Evolutionary conservation across 352 stramenopile genomes (phyloP), one percentile per base, ranked within the genome.

Genomic region (Phytopythium kandeliae): DNA sequence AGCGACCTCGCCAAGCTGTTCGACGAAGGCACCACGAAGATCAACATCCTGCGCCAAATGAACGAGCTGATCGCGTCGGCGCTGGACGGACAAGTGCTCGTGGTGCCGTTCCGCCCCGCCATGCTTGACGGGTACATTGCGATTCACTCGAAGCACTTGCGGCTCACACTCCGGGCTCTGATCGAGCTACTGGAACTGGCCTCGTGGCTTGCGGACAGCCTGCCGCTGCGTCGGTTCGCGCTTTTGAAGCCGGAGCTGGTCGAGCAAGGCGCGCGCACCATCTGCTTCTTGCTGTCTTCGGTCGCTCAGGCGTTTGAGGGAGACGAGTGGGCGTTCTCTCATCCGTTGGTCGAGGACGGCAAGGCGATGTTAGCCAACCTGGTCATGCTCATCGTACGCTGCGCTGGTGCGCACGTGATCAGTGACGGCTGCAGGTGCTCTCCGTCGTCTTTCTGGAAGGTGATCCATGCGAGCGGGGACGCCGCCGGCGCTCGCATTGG

Each of bases 1-100:
- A 79, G 75, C 43, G 80, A 91, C 55, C 73, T 85, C 10, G 68
- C 74, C 21, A 85, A 85, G 51, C 48, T 91, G 10, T 67, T 89
- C 15, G 80, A 91, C 37, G 77, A 91, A 58, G 63, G 66, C 36
- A 72, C 69, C 19, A 71, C 48, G 45, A 91, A 89, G 48, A 81
- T 84, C 17, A 64, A 57, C 35, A 74, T 77, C 9, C 65, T 91
- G 41, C 63, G 65, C 12, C 80, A 88, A 44, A 67, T 91, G 28
- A 57, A 69, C 34, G 77, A 91, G 42, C 62, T 91, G 12, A 72
- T 84, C 28, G 65, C 77, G 30, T 62, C 69, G 45, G 72, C 65
- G 19, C 30, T 59, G 21, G 54, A 73, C 25, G 71, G 63, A 21
- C 60, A 60, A 41, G 50, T 65, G 6, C 57, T 74, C 7, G 62